Evolutionary conservation across 1,284 basidiomycete genomes (phyloP).

Genomic region (Ganoderma resinaceum): DNA sequence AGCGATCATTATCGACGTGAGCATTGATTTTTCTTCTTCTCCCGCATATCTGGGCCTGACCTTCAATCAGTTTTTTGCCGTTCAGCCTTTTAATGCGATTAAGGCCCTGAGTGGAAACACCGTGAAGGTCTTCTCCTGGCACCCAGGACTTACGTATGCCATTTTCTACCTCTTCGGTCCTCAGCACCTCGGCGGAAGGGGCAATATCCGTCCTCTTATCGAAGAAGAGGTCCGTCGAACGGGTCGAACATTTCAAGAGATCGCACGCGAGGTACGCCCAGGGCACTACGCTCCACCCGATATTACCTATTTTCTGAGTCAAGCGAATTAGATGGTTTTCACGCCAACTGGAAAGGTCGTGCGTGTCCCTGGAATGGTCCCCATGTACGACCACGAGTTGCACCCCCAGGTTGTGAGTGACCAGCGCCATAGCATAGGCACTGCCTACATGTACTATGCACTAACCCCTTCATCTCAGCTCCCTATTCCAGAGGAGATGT

Average conservation of each 20-base stretch:
- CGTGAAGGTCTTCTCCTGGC: slow-evolving; percentile 30
- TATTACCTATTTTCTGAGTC: neutral
- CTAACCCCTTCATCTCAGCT: neutral
- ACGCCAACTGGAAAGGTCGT: slow-evolving; percentile 22
- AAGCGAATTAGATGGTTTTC: slow-evolving; percentile 17
- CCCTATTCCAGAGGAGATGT: neutral
- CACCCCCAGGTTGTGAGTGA: slow-evolving; percentile 33
- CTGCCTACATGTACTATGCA: neutral
- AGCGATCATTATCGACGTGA: slow-evolving; percentile 12
- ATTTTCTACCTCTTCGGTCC: slow-evolving; percentile 28
- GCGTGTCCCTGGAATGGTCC: slow-evolving; percentile 29
- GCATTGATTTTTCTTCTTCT: neutral
- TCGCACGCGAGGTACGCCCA: slow-evolving; percentile 23
- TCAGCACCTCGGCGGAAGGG: slow-evolving; percentile 25
- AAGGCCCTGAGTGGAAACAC: slow-evolving; percentile 16
- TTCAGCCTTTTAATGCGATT: slow-evolving; percentile 12
- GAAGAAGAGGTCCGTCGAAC: slow-evolving; percentile 22
- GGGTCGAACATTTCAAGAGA: slow-evolving; percentile 18
- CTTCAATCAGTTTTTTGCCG: slow-evolving; percentile 24
- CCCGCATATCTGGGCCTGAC: neutral
- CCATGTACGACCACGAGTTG: slow-evolving; percentile 36
- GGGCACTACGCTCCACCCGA: neutral
- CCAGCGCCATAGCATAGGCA: neutral
- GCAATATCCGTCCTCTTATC: slow-evolving; percentile 21
- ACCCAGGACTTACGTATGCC: slow-evolving; percentile 22